phyloP scores from a whole-genome alignment of 2,329 filamentous ascomycete genomes.

The Diplocarpon rosae region DNA sequence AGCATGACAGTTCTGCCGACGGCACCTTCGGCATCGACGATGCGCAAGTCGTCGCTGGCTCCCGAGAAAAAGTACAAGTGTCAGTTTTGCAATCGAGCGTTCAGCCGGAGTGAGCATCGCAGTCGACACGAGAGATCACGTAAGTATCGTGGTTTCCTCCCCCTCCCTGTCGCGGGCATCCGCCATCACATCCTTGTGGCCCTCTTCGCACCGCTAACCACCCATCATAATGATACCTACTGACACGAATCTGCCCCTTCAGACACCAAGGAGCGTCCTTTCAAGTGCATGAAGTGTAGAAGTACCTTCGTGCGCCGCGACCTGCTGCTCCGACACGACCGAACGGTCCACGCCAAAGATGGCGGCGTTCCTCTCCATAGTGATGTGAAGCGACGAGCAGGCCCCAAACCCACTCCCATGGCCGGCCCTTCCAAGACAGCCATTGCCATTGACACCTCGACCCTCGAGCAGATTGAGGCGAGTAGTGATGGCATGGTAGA shows the following conservation, averaged over 20 bases:
- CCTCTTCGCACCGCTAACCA: no score
- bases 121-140: conserved; percentile 95
- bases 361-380: conserved; percentile 88
- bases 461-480: conserved; percentile 85
- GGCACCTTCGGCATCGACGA: conserved; percentile 54
- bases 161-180: background rate
- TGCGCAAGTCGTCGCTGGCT: conserved; percentile 60
- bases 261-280: conserved; percentile 98
- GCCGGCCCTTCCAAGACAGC: conserved; percentile 62
- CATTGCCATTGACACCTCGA: conserved; percentile 72
- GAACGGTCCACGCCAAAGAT: conserved; percentile 97
- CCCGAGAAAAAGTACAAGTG: conserved; percentile 99
- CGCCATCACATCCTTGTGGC: background rate
- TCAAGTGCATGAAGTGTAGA: conserved; percentile 96
- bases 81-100: conserved; percentile 95
- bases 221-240: no score
- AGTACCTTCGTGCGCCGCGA: conserved; percentile 98
- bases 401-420: conserved; percentile 54
- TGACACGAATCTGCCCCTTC: no score
- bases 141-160: conserved; percentile 46
- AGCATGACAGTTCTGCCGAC: conserved; percentile 43
- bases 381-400: conserved; percentile 78
- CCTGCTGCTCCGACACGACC: conserved; percentile 89
- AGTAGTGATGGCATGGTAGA: conserved; percentile 87
- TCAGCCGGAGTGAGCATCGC: conserved; percentile 93